Evolutionary conservation across 2,329 filamentous ascomycete species (phyloP).

Genomic region (Sporothrix schenckii): DNA sequence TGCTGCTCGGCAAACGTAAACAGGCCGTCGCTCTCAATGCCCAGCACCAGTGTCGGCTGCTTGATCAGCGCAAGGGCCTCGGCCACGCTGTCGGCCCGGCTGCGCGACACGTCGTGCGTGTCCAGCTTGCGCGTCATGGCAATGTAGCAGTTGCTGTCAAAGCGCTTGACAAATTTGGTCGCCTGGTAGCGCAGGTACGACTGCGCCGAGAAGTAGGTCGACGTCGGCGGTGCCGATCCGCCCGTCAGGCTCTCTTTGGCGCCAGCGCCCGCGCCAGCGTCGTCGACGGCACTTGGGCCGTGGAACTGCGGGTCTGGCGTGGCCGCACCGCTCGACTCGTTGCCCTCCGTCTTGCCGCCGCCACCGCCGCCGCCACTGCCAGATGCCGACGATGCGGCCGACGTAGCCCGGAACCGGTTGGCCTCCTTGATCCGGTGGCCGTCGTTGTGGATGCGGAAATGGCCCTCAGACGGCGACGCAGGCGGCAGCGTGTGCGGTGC

Average conservation of each 20-base stretch:
- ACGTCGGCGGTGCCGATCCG: slow-evolving; percentile 60
- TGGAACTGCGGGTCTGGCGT: slow-evolving; percentile 38
- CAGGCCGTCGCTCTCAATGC: slow-evolving; percentile 92
- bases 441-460: slow-evolving; percentile 82
- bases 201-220: slow-evolving; percentile 97
- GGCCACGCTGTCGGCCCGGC: slow-evolving; percentile 67
- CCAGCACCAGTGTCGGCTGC: slow-evolving; percentile 87
- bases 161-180: slow-evolving; percentile 93
- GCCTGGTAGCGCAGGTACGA: slow-evolving; percentile 97
- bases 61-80: slow-evolving; percentile 79
- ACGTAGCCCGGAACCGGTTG: slow-evolving; percentile 48
- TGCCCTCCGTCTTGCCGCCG: not conserved
- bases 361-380: not conserved
- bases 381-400: not conserved
- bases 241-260: slow-evolving; percentile 53
- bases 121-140: slow-evolving; percentile 97
- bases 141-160: slow-evolving; percentile 98
- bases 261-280: slow-evolving; percentile 47
- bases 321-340: slow-evolving; percentile 33
- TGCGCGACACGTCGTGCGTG: slow-evolving; percentile 89
- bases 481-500: slow-evolving; percentile 3
- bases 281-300: slow-evolving; percentile 27
- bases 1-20: slow-evolving; percentile 98
- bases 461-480: slow-evolving; percentile 63
- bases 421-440: slow-evolving; percentile 68